Evolutionary conservation across 2,329 filamentous ascomycete species (phyloP).

Genomic region (Monosporascus sp.): DNA sequence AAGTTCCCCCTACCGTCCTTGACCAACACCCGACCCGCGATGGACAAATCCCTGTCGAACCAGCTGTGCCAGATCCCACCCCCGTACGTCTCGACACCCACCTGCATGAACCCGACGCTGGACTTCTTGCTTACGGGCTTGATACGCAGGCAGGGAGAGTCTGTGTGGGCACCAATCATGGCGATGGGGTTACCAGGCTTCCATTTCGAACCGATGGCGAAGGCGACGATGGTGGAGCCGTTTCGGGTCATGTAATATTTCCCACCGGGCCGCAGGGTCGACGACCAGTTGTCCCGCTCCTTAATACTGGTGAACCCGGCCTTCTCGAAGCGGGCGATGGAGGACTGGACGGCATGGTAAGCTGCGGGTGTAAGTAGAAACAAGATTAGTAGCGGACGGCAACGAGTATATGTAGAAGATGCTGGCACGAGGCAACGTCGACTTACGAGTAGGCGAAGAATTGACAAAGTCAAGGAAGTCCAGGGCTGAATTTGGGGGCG

Average conservation of each 20-base stretch:
- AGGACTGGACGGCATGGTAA: slow-evolving; percentile 85
- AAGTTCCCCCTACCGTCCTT: slow-evolving; percentile 68
- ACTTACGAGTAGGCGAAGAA: slow-evolving; percentile 83
- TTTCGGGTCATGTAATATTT: slow-evolving; percentile 97
- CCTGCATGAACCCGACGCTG: slow-evolving; percentile 81
- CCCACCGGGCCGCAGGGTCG: slow-evolving; percentile 73
- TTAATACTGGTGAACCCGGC: slow-evolving; percentile 85
- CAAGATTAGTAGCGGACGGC: slow-evolving; percentile 11
- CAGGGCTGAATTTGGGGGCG: slow-evolving; percentile 54
- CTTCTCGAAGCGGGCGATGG: slow-evolving; percentile 68
- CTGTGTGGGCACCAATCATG: slow-evolving; percentile 94
- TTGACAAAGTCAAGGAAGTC: slow-evolving; percentile 94
- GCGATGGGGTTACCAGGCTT: slow-evolving; percentile 82
- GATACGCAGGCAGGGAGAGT: slow-evolving; percentile 84
- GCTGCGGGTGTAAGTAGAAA: slow-evolving; percentile 47
- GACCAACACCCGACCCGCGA: slow-evolving; percentile 85
- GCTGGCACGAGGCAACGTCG: slow-evolving; percentile 3
- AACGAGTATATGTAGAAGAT: slow-evolving; percentile 3
- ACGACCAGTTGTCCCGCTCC: slow-evolving; percentile 86
- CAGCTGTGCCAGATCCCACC: slow-evolving; percentile 97
- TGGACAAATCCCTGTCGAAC: slow-evolving; percentile 92
- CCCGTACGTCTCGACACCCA: slow-evolving; percentile 94
- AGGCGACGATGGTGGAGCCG: slow-evolving; percentile 85
- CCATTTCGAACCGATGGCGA: slow-evolving; percentile 88
- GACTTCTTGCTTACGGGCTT: slow-evolving; percentile 93